phyloP scores from a whole-genome alignment of 2,329 filamentous ascomycete species.

The Beauveria pseudobassiana region DNA sequence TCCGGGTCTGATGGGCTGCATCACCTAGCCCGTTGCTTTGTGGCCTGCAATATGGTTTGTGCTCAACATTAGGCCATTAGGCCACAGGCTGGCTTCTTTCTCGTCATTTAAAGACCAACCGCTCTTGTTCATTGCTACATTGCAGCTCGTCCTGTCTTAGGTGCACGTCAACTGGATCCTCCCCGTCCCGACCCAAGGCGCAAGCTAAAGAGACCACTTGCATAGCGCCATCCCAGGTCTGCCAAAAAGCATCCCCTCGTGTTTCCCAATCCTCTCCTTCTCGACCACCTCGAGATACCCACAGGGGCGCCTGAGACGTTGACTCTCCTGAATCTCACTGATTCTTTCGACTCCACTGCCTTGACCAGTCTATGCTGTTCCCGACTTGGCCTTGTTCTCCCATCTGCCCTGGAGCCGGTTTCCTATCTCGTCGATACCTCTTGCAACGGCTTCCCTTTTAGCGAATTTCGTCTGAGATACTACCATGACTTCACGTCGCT shows the following conservation, averaged over 20 bases:
- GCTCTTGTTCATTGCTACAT: constrained; percentile 2
- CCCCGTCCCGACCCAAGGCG: constrained; percentile 1
- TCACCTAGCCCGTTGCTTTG: background rate
- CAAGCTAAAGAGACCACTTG: constrained; percentile 7
- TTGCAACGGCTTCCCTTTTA: background rate
- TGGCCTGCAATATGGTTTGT: constrained; percentile 3
- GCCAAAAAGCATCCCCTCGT: constrained; percentile 11
- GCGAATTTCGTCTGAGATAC: background rate
- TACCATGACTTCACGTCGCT: background rate
- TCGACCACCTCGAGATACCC: constrained; percentile 2
- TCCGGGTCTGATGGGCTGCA: background rate
- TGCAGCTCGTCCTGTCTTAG: constrained; percentile 1
- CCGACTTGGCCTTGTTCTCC: constrained; percentile 10
- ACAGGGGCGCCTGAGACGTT: constrained; percentile 9
- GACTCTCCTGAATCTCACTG: constrained; percentile 9
- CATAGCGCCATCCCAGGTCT: constrained; percentile 10
- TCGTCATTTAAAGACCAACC: constrained; percentile 4
- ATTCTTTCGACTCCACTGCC: constrained; percentile 4
- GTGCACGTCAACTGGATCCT: constrained; percentile 7
- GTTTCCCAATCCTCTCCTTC: constrained; percentile 5
- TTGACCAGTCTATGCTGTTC: constrained; percentile 11
- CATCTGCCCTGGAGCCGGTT: background rate
- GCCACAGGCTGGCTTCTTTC: background rate
- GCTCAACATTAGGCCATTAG: background rate
- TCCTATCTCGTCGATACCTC: constrained; percentile 1